Conservation (phyloP, 306 rosid genomes). For the Alnus glutinosa region DNA sequence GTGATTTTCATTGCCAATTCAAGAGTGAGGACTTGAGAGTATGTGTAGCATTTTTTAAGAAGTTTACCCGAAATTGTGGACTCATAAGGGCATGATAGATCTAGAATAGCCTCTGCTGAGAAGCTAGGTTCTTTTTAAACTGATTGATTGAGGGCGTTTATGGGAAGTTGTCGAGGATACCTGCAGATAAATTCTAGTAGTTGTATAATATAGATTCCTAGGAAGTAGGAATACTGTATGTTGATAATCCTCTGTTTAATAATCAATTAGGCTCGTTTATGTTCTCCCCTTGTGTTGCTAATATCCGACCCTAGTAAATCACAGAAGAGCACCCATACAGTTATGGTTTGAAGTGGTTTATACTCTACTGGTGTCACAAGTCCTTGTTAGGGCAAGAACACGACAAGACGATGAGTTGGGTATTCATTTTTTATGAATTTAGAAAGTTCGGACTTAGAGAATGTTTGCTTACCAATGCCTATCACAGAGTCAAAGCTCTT, state of each 20-base stretch:
- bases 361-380: background rate
- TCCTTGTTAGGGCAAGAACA: background rate
- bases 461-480: background rate
- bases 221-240: background rate
- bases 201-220: background rate
- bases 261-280: background rate
- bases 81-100: background rate
- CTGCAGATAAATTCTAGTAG: background rate
- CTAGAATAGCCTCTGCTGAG: background rate
- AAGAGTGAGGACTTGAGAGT: too few relatives aligned
- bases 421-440: background rate
- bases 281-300: background rate
- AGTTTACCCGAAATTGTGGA: background rate
- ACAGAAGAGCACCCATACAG: background rate
- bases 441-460: background rate
- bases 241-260: background rate
- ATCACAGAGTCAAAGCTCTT: background rate
- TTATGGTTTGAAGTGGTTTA: background rate
- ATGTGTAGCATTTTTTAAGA: background rate
- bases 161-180: background rate
- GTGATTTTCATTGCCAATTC: too few relatives aligned
- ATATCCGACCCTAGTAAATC: background rate
- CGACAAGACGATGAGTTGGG: background rate
- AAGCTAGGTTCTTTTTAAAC: background rate
- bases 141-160: background rate